phyloP scores from a whole-genome alignment of 345 rosid species.

The Arabis hirsuta region DNA sequence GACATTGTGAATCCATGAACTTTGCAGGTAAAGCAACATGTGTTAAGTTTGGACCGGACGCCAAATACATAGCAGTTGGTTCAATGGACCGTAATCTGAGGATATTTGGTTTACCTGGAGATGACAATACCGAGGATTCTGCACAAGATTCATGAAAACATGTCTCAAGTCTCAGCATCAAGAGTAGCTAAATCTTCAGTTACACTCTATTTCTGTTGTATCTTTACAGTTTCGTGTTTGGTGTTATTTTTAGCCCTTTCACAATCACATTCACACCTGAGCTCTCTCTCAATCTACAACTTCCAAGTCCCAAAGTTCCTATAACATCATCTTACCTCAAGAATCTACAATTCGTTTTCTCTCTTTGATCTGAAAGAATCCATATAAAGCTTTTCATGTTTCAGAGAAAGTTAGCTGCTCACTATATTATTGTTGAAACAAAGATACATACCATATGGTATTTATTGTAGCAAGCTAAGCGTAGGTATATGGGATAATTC shows the following conservation, averaged over 20 bases:
- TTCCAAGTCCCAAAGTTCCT: background rate
- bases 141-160: conserved; percentile 51
- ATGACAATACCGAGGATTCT: conserved; percentile 42
- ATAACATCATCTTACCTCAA: conserved; percentile 10
- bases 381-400: background rate
- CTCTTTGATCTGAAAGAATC: conserved; percentile 16
- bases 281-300: conserved; percentile 8
- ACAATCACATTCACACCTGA: conserved; percentile 2
- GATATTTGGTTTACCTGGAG: conserved; percentile 73
- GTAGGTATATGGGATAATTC: background rate
- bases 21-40: conserved; percentile 74
- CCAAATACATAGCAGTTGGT: conserved; percentile 83
- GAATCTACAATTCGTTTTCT: conserved; percentile 13
- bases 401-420: background rate
- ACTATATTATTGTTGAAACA: background rate
- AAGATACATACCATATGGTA: background rate
- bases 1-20: conserved; percentile 5
- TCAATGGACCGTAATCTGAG: conserved; percentile 98
- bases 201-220: conserved; percentile 32
- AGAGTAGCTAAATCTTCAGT: conserved; percentile 28
- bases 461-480: background rate
- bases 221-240: conserved; percentile 13
- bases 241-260: background rate
- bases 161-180: conserved; percentile 4
- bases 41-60: conserved; percentile 77